Evolutionary conservation across 73 alveolate species (phyloP), one percentile per base, ranked within the genome.

Genomic region (Uronychia binucleata): DNA sequence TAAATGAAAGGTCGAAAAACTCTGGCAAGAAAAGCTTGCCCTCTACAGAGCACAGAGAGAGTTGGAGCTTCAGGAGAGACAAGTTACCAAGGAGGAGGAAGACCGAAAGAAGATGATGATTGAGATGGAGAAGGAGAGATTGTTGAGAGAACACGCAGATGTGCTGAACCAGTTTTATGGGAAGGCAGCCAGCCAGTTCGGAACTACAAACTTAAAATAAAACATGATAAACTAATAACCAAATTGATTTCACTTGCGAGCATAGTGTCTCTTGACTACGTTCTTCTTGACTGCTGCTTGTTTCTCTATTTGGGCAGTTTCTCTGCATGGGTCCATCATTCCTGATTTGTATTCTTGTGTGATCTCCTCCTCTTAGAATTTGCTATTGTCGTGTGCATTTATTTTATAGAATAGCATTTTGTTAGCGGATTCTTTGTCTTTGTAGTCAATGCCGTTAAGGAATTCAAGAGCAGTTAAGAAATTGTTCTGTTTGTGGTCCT

Each of bases 51-150:
- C 91, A 28, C 96, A 94, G 75, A 94, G 96, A 87, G 96, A 93
- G 57, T 86, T 82, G 82, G 98, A 86, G 84, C 88, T 88, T 80
- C 91, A 77, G 32, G 98, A 92, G 77, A 82, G 81, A 75, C 86
- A 86, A 83, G 88, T 74, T 57, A 87, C 83, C 57, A 91, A 93
- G 83, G 91, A 90, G 74, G 95, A 93, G 78, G 98, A 94, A 78
- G 93, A 81, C 82, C 82, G 91, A 75, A 94, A 90, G 91, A 67
- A 93, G 79, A 75, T 85, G 31, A 86, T 94, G 81, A 79, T 94
- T 26, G 97, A 94, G 90, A 77, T 79, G 88, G 98, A 94, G 80
- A 94, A 94, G 82, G 95, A 92, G 82, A 86, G 97, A 82, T 90
- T 94, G 74, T 79, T 94, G n/a, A 80, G 84, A 83, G 98, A 94